Evolutionary conservation across 1,284 basidiomycete genomes (phyloP), one percentile per base, ranked within the genome.

Genomic region (Singerocomus rubriflavus): DNA sequence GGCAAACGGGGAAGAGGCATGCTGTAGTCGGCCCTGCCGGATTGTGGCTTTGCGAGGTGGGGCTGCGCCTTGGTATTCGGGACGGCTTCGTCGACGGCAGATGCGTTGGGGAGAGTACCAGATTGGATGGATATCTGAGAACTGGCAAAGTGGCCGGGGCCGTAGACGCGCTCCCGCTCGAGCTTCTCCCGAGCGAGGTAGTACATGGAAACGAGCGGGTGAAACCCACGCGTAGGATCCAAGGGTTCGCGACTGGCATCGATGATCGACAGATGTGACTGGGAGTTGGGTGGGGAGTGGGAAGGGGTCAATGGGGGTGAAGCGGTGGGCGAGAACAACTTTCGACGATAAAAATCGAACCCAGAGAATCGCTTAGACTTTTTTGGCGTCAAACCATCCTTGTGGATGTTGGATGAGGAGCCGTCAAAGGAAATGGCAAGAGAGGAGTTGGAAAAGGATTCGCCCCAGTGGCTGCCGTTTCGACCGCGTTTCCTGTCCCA

Each of bases 121-220:
- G 63, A 58, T 51, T 65, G 60, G 12, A 56, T 52, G 50, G 76
- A 77, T 17, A 94, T 71, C 61, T 94, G 92, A 2, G 94, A 98
- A 48, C 84, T 92, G 2, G 96, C 96, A 70, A 99, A 99, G 59
- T 92, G 87, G 2, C 93, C 93, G 1, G 88, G 85, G 0, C 96
- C 96, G 69, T 94, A 98, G 5, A 98, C 88, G 51, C 81, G 80
- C 63, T 98, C 95, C 45, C 96, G 78, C 64, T 98, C 94, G 67
- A 95, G 80, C 77, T 98, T 98, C 73, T 99, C 96, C 49, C 89
- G 77, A 2, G 96, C 92, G 16, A 99, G 82, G 73, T 88, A 98
- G 68, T 99, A 99, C 71, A 99, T 97, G 25, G 93, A 95, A 48
- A 99, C 81, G 31, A 99, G 79, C 0, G 94, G 95, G 68, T 98